phyloP scores from a whole-genome alignment of 306 rosid species.

The Rubus parviflorus region DNA sequence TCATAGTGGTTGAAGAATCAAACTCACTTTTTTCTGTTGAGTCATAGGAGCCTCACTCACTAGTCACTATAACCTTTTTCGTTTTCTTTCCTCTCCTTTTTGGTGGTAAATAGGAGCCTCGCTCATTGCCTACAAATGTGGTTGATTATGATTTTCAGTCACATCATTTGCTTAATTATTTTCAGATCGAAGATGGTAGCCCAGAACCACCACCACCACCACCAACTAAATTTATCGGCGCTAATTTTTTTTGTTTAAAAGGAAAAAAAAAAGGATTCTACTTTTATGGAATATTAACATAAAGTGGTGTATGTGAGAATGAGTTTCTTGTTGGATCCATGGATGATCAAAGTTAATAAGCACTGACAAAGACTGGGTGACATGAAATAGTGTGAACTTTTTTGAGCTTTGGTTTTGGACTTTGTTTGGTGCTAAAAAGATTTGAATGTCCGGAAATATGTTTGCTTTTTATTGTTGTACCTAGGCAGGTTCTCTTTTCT shows the following conservation, averaged over 20 bases:
- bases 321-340: slow-evolving; percentile 26
- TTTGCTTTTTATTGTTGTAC: slow-evolving; percentile 27
- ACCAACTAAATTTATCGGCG: not conserved
- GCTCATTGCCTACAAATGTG: not conserved
- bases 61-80: not conserved
- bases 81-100: not conserved
- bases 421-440: slow-evolving; percentile 52
- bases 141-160: no score
- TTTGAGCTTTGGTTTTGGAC: slow-evolving; percentile 34
- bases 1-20: slow-evolving; percentile 20
- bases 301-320: not conserved
- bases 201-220: not conserved
- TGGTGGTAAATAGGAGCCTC: not conserved
- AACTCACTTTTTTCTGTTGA: slow-evolving; percentile 22
- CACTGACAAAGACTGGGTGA: slow-evolving; percentile 17
- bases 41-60: slow-evolving; percentile 24
- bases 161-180: no score
- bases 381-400: slow-evolving; percentile 47
- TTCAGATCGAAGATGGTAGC: no score
- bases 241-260: not conserved
- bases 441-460: slow-evolving; percentile 46
- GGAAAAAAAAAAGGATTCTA: not conserved
- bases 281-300: not conserved
- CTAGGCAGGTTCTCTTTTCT: slow-evolving; percentile 6
- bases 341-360: slow-evolving; percentile 14